phyloP scores from a whole-genome alignment of 2,329 filamentous ascomycete species.

The Ascochyta clinopodiicola region DNA sequence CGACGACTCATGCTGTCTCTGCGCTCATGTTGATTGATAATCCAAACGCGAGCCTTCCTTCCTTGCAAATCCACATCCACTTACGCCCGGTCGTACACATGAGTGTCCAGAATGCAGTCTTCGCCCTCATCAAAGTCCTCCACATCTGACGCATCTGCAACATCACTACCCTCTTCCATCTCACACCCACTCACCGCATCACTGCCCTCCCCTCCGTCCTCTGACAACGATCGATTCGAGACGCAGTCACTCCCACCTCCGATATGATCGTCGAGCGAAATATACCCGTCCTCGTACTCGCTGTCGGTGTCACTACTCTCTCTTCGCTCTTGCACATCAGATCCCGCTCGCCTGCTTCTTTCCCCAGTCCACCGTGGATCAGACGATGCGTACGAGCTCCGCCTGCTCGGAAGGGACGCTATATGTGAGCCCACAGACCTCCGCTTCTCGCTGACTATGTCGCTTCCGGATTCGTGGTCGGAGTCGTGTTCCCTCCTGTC shows the following conservation, averaged over 20 bases:
- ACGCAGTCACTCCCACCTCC: constrained; percentile 2
- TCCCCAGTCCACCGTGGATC: background rate
- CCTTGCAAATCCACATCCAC: background rate
- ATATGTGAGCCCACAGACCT: background rate
- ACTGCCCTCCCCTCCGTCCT: constrained; percentile 4
- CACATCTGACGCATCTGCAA: background rate
- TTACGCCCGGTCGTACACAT: background rate
- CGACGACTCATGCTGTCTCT: background rate
- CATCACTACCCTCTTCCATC: background rate
- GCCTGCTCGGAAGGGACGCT: background rate
- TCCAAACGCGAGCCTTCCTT: no score
- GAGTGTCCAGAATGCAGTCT: constrained; percentile 1
- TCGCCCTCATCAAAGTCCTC: background rate
- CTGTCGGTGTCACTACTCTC: background rate
- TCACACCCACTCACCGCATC: constrained; percentile 1
- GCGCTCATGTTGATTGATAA: background rate
- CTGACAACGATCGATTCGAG: background rate
- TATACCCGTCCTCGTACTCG: constrained; percentile 9
- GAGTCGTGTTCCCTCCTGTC: background rate
- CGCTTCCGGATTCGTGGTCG: background rate
- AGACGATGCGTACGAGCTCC: background rate
- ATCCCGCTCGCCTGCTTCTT: background rate
- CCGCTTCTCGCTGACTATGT: background rate
- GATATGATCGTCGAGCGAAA: constrained; percentile 12
- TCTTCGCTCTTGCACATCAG: background rate